Evolutionary conservation across 441 rosid species (phyloP).

Genomic region (Populus hybrid): DNA sequence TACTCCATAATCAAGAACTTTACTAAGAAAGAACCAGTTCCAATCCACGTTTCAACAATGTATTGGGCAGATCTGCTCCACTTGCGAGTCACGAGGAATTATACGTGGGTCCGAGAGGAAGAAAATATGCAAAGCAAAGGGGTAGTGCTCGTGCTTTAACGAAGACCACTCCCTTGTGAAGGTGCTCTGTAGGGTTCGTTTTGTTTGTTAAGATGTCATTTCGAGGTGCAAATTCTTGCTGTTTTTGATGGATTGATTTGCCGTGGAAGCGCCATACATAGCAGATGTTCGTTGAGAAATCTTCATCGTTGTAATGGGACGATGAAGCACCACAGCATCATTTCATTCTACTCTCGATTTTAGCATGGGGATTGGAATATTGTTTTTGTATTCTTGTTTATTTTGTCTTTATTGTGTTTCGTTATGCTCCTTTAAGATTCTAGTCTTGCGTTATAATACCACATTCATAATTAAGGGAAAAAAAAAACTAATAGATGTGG

Average conservation of each 20-base stretch:
- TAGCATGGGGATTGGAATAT: background rate
- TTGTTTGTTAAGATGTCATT: background rate
- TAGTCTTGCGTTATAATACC: too few relatives aligned
- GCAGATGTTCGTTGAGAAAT: background rate
- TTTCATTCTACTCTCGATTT: background rate
- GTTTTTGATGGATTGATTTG: background rate
- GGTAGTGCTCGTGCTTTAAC: background rate
- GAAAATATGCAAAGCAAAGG: slow-evolving; percentile 21
- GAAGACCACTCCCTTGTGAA: background rate
- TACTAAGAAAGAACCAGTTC: slow-evolving; percentile 12
- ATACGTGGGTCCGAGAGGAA: slow-evolving; percentile 6
- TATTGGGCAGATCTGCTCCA: background rate
- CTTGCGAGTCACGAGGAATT: background rate
- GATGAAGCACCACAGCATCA: background rate
- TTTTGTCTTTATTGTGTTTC: too few relatives aligned
- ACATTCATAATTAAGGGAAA: too few relatives aligned
- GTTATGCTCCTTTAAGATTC: too few relatives aligned
- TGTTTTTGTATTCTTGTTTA: background rate
- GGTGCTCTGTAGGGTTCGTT: background rate
- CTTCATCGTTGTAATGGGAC: background rate
- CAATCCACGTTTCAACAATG: slow-evolving; percentile 7
- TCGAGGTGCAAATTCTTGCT: background rate
- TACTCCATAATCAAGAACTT: background rate
- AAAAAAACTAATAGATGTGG: too few relatives aligned
- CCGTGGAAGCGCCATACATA: background rate